phyloP scores from a whole-genome alignment of 768 basidiomycete species.

The Rhodotorula sphaerocarpa region DNA sequence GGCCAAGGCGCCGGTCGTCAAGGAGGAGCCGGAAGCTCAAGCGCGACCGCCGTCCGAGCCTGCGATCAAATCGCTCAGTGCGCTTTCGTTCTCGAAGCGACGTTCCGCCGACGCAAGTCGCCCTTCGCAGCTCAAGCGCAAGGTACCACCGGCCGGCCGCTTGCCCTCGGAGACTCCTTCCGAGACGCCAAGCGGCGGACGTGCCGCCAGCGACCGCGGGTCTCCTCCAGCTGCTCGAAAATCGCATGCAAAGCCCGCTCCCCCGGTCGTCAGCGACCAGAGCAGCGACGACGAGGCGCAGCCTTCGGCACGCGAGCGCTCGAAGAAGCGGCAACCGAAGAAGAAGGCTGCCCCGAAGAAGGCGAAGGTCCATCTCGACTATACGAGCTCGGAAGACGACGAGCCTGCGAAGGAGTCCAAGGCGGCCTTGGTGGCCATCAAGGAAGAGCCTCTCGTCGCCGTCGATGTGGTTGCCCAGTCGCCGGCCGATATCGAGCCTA shows the following conservation, averaged over 20 bases:
- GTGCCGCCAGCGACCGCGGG: constrained; percentile 7
- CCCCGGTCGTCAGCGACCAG: neutral
- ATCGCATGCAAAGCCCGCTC: neutral
- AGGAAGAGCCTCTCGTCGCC: constrained; percentile 2
- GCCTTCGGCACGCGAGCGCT: constrained; percentile 5
- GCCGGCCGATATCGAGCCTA: neutral
- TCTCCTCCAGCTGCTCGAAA: too few relatives aligned
- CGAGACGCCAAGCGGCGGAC: constrained; percentile 8
- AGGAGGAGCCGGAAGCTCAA: constrained; percentile 3
- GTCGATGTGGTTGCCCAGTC: neutral
- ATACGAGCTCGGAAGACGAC: constrained; percentile 36
- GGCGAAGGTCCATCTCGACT: constrained; percentile 7
- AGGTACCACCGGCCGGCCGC: neutral
- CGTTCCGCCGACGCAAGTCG: neutral
- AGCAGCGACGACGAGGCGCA: constrained; percentile 3
- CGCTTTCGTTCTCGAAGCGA: constrained; percentile 25
- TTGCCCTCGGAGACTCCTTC: constrained; percentile 28
- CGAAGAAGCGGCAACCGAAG: neutral
- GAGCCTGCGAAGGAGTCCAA: neutral
- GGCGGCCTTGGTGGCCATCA: neutral
- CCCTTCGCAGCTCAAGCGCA: neutral
- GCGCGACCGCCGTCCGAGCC: neutral
- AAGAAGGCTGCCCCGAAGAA: constrained; percentile 2
- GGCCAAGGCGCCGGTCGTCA: neutral
- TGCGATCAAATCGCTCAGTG: neutral